Conservation (phyloP, 2,329 filamentous ascomycete species). For the Madurella mycetomatis region DNA sequence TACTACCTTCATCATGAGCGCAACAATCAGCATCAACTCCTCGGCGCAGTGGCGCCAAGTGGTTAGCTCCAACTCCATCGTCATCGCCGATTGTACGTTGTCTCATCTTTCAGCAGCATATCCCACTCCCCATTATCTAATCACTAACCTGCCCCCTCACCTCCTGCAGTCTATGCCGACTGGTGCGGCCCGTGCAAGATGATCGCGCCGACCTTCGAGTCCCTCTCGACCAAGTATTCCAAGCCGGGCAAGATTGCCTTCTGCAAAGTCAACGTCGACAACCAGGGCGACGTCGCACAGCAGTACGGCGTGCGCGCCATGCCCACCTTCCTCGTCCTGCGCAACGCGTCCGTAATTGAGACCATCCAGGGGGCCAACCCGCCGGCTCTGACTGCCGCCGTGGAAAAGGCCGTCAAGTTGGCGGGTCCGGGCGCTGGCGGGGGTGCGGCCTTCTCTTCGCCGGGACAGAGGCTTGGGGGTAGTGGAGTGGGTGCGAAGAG, state of each 20-base stretch:
- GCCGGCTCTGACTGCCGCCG: constrained; percentile 67
- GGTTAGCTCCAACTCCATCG: constrained; percentile 68
- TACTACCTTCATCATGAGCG: constrained; percentile 36
- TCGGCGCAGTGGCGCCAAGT: constrained; percentile 66
- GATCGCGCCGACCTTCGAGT: constrained; percentile 85
- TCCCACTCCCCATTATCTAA: constrained; percentile 15
- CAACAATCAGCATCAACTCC: constrained; percentile 57
- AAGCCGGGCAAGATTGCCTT: constrained; percentile 82
- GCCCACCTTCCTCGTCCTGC: constrained; percentile 93
- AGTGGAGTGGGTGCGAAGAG: constrained; percentile 18
- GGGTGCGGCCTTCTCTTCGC: constrained; percentile 48
- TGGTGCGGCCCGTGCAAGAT: constrained; percentile 94
- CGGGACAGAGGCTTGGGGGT: constrained; percentile 55
- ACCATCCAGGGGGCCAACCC: constrained; percentile 80
- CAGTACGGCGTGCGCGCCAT: constrained; percentile 78
- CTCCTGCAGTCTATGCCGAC: constrained; percentile 74
- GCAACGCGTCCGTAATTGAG: constrained; percentile 65
- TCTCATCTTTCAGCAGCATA: constrained; percentile 1
- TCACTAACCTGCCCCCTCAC: constrained; percentile 20
- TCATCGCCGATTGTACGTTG: constrained; percentile 81
- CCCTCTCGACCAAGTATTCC: constrained; percentile 72
- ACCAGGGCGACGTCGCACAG: constrained; percentile 70
- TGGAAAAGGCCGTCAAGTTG: constrained; percentile 64
- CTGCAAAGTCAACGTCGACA: constrained; percentile 86
- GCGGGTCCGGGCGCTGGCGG: constrained; percentile 39